Conservation (phyloP, 345 rosid species). For the Eucalyptus brandiana region DNA sequence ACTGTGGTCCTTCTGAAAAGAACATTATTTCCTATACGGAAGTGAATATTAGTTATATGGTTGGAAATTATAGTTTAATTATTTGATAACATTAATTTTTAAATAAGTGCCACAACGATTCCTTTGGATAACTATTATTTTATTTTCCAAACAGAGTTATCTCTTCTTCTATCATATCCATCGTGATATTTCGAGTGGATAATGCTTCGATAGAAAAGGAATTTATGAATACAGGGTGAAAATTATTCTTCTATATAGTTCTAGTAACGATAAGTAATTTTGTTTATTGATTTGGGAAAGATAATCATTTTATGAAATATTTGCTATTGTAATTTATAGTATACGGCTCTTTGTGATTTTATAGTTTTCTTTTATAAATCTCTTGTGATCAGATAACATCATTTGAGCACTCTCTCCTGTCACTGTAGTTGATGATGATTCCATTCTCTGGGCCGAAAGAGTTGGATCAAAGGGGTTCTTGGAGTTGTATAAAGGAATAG, state of each 20-base stretch:
- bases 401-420: not conserved
- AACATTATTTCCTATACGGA: not conserved
- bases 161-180: not conserved
- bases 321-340: not conserved
- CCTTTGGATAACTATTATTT: not conserved
- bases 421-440: not conserved
- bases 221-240: not conserved
- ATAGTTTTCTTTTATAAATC: too few species aligned
- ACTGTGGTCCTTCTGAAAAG: not conserved
- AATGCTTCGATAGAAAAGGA: not conserved
- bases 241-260: not conserved
- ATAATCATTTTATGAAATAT: not conserved
- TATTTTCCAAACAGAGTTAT: not conserved
- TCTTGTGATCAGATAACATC: not conserved
- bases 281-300: too few species aligned
- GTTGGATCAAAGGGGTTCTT: not conserved
- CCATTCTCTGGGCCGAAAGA: not conserved
- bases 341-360: not conserved
- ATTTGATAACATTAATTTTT: not conserved
- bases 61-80: not conserved
- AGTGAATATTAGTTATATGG: not conserved
- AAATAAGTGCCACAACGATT: not conserved
- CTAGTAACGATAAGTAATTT: not conserved
- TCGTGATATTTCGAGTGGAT: not conserved
- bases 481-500: not conserved